These are phyloP conservation scores for Penicillium sp. DNA, from an alignment of 2,329 filamentous ascomycete species.

Conservation along the genomic window DNA sequence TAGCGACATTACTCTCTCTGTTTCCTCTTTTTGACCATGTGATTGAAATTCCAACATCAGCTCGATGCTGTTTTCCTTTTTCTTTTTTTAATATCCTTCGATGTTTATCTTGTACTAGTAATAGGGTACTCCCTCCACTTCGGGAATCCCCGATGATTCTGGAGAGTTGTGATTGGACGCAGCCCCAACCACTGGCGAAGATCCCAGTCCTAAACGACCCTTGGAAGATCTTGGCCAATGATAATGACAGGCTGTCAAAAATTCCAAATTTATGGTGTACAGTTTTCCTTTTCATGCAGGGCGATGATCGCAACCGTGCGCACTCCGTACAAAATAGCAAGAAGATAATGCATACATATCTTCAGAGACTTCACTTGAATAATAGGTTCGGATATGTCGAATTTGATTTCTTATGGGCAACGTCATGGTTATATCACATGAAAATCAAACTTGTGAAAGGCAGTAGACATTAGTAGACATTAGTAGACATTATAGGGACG, in stretches of 20 bases:
- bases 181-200: background rate
- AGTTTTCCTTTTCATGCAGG: background rate
- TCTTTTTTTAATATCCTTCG: background rate
- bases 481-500: no score
- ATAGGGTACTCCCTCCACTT: background rate
- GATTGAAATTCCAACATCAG: conserved; percentile 8
- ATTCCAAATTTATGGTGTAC: no score
- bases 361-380: no score
- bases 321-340: no score
- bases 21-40: background rate
- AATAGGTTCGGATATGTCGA: background rate
- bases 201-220: background rate
- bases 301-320: background rate
- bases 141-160: background rate
- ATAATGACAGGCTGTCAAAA: background rate
- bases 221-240: background rate
- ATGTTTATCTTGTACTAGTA: background rate
- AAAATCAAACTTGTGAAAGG: background rate
- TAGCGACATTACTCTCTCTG: background rate
- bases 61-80: conserved; percentile 6
- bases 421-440: background rate
- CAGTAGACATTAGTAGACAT: background rate
- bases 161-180: background rate
- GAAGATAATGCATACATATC: no score
- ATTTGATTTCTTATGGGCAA: background rate